Base-by-base conservation (phyloP, 2,329 filamentous ascomycete species). In the Beauveria caledonica region DNA sequence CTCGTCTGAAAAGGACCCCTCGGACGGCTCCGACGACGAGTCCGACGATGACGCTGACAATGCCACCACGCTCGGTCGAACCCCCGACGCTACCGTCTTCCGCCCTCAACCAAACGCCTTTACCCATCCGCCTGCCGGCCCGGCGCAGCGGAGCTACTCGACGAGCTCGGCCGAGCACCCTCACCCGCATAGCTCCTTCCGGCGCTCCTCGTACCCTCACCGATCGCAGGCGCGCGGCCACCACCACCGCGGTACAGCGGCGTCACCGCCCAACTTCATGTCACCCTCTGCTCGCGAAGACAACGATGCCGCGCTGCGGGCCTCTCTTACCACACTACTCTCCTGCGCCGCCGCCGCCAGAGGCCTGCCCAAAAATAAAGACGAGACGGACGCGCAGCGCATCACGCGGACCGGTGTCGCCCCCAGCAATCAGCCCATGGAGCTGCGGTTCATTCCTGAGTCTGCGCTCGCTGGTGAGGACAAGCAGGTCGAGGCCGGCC, bases 271-370 rank as follows among this genome's bases (percentile, higher is more conserved):
- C 64, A 88, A 86, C 71, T 84, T 89, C 71, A 83, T 90, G 70
- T 87, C 88, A 0, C 87, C 90, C 1, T 84, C 85, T 3, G 85
- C 90, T 67, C 90, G 91, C 66, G 87, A 90, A 52, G 92, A 97
- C 67, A 92, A 97, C 67, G 94, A 99, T 68, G 94, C 92, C 33
- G 94, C 92, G 2, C 80, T 99, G 11, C 87, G 94, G 39, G 92
- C 94, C 21, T 96, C 91, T 53, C 80, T 99, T n/a, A 96, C 92
- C 1, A 97, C 94, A 0, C 81, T 99, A 13, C 83, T 99, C 13
- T 97, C 93, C n/a, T 96, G 91, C 68, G 93, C 92, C 0, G 92
- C 92, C 3, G 94, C 93, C 0, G 94, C 93, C 1, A 84, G 94
- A 48, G 88, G 89, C 4, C 78, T 94, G 17, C 85, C 88, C 1